phyloP scores from a whole-genome alignment of 495 filamentous ascomycete genomes.

The Chaetomium cochliodes region DNA sequence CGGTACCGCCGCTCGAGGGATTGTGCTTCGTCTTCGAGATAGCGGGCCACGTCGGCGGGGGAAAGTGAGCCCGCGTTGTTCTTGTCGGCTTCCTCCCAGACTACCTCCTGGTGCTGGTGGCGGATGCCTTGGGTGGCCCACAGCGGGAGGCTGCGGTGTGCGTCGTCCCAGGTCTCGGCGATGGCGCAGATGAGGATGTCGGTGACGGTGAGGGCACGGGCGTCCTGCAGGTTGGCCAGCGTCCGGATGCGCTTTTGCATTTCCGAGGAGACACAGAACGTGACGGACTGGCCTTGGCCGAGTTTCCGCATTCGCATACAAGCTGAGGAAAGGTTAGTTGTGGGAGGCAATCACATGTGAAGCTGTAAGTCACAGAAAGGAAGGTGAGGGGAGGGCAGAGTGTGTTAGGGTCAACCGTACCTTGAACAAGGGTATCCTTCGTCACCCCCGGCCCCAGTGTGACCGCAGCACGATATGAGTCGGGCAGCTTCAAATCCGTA shows the following conservation, averaged over 20 bases:
- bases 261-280: constrained; percentile 56
- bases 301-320: constrained; percentile 68
- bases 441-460: constrained; percentile 67
- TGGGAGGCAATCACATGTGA: not conserved
- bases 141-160: constrained; percentile 5
- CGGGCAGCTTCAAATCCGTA: constrained; percentile 66
- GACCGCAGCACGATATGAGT: constrained; percentile 60
- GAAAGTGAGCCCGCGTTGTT: not conserved
- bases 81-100: not conserved
- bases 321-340: constrained; percentile 39
- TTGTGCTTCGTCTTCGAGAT: constrained; percentile 43
- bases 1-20: constrained; percentile 31
- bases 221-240: not conserved
- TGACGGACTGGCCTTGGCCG: constrained; percentile 60
- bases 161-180: constrained; percentile 17
- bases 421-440: constrained; percentile 74
- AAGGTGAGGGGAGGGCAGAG: not conserved
- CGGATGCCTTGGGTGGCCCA: constrained; percentile 15
- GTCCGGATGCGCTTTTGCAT: constrained; percentile 47
- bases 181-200: constrained; percentile 11
- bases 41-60: constrained; percentile 37
- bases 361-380: not conserved
- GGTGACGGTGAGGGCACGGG: constrained; percentile 22
- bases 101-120: constrained; percentile 10
- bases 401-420: constrained; percentile 40